A percentile compares a stretch with the other conserved stretches of the same genome.
These are phyloP conservation scores for Ichthyophonus hoferi DNA, from an alignment of 208 protist species.

Conservation along the genomic window DNA sequence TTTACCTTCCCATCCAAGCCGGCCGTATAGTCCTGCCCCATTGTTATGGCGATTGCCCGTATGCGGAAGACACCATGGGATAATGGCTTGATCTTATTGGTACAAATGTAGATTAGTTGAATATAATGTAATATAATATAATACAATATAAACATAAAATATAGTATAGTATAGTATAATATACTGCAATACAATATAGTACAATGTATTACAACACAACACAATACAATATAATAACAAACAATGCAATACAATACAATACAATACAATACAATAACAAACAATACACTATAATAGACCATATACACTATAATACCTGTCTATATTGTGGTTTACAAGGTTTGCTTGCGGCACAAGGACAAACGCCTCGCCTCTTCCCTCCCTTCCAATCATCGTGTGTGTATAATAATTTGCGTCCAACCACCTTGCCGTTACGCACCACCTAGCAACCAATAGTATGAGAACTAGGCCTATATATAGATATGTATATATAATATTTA, in stretches of 20 bases:
- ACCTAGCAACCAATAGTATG: too few relatives aligned
- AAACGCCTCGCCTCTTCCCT: conserved; percentile 31
- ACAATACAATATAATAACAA: too few relatives aligned
- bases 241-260: too few relatives aligned
- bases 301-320: too few relatives aligned
- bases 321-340: neutral
- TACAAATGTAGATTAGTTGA: neutral
- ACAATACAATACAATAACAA: too few relatives aligned
- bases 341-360: conserved; percentile 21
- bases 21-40: conserved; percentile 53
- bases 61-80: conserved; percentile 45
- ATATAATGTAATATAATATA: too few relatives aligned
- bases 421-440: conserved; percentile 25
- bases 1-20: conserved; percentile 45
- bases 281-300: too few relatives aligned
- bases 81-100: conserved; percentile 18
- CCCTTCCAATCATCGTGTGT: conserved; percentile 33
- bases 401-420: conserved; percentile 25
- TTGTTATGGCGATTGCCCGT: conserved; percentile 41
- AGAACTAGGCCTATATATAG: too few relatives aligned
- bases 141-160: neutral
- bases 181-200: too few relatives aligned
- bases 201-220: too few relatives aligned
- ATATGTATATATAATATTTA: too few relatives aligned
- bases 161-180: too few relatives aligned